Evolutionary conservation across 495 filamentous ascomycete genomes (phyloP).

Genomic region (Penicillium pancosmium): DNA sequence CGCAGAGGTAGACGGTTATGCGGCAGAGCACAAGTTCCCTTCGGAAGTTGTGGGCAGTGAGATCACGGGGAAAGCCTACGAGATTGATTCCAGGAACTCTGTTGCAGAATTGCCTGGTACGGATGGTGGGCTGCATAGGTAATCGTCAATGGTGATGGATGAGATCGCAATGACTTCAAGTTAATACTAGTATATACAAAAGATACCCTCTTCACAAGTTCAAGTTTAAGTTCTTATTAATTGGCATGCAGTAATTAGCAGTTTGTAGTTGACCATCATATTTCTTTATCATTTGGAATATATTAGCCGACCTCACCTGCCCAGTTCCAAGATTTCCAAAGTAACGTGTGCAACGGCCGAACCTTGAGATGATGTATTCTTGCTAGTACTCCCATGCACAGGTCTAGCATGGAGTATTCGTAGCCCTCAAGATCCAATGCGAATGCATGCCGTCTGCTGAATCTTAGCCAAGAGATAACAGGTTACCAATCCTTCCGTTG

Average conservation of each 20-base stretch:
- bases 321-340: too few relatives aligned
- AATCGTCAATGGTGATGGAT: neutral
- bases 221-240: neutral
- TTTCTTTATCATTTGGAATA: too few relatives aligned
- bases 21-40: constrained; percentile 9
- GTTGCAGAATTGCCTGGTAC: constrained; percentile 16
- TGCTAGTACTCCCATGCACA: too few relatives aligned
- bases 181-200: neutral
- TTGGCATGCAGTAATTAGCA: neutral
- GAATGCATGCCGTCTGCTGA: too few relatives aligned
- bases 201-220: neutral
- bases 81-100: constrained; percentile 12
- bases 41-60: neutral
- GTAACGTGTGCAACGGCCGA: too few relatives aligned
- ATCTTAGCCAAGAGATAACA: too few relatives aligned
- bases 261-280: too few relatives aligned
- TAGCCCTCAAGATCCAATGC: too few relatives aligned
- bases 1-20: constrained; percentile 12
- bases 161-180: neutral
- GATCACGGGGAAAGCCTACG: neutral
- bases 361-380: too few relatives aligned
- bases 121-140: neutral
- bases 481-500: too few relatives aligned
- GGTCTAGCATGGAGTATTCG: too few relatives aligned
- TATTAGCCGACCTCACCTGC: too few relatives aligned